Evolutionary conservation across 768 basidiomycete species (phyloP), one percentile per base, ranked within the genome.

Genomic region (Candolleomyces eurysporus): DNA sequence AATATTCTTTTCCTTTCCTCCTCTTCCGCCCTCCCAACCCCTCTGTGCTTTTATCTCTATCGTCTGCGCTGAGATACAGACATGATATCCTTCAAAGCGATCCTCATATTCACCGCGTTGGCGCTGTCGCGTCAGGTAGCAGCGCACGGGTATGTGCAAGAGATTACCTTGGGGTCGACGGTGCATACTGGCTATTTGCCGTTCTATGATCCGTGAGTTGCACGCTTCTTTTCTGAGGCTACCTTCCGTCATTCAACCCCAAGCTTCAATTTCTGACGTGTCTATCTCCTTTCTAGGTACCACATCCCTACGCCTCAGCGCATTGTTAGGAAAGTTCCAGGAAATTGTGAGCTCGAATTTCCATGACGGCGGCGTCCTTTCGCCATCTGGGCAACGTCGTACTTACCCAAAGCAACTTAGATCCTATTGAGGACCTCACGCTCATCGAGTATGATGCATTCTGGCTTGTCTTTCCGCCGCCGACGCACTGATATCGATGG

Each of bases 131-230:
- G 26, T 16, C 65, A 51, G 39, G 71, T 71, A 7, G 60, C 63
- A 30, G 70, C 64, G 10, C 78, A 78, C 59, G 77, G 77, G 56
- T 78, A 78, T 63, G 76, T 78, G 36, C 72, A 76, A 52, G 71
- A 75, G 60, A 65, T 76, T 19, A 72, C 70, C 30, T 61, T 75
- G n/a, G 76, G 74, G 9, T 69, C 72, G 10, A 68, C 66, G 2
- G 69, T 67, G 13, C 74, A 76, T 48, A 70, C 75, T 5, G 78
- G 77, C 4, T 78, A 74, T 48, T 66, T 75, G 39, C 76, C 76
- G 5, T 76, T 78, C 68, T 49, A 64, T 13, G 76, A 78, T 57
- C 75, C 74, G 59, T 78, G 73, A 42, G 63, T 53, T 26, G 26
- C 26, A 26, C 26, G 26, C 26, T 26, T 26, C 26, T 26, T 26